Evolutionary conservation across 2,329 filamentous ascomycete species (phyloP).

Genomic region (Blumeriella jaapii): DNA sequence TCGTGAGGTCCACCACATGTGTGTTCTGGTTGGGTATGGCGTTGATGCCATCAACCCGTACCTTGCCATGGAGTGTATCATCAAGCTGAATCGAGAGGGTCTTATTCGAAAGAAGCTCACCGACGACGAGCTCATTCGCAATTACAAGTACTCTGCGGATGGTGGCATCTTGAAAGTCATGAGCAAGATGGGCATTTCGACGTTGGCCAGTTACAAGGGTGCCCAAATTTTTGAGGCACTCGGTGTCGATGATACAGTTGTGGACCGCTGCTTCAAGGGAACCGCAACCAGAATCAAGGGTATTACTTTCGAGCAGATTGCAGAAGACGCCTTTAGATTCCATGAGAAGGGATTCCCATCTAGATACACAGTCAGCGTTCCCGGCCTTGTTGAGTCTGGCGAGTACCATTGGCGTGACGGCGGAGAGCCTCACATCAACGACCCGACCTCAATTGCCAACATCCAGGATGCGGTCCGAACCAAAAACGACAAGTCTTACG

Average conservation of each 20-base stretch:
- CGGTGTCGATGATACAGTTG: constrained; percentile 81
- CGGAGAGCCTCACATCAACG: constrained; percentile 90
- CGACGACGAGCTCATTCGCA: constrained; percentile 74
- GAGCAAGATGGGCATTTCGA: constrained; percentile 99
- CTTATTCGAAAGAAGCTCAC: constrained; percentile 82
- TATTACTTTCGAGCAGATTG: constrained; percentile 86
- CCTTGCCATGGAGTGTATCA: constrained; percentile 87
- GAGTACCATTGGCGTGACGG: constrained; percentile 99
- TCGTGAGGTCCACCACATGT: constrained; percentile 97
- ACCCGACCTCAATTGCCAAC: constrained; percentile 88
- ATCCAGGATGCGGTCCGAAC: constrained; percentile 92
- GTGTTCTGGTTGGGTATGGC: constrained; percentile 91
- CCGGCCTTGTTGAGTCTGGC: constrained; percentile 79
- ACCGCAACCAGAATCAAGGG: constrained; percentile 92
- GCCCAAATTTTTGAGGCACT: constrained; percentile 96
- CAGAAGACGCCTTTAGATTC: constrained; percentile 86
- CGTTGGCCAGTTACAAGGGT: constrained; percentile 90
- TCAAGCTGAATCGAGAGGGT: constrained; percentile 91
- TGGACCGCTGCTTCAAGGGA: constrained; percentile 89
- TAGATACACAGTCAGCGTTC: constrained; percentile 61
- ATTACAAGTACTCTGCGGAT: constrained; percentile 95
- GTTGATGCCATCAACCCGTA: constrained; percentile 92
- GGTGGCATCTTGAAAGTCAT: constrained; percentile 97
- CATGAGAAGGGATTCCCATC: constrained; percentile 89
- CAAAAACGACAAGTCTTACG: constrained; percentile 98